Evolutionary conservation across 2,329 filamentous ascomycete genomes (phyloP).

Genomic region (Pseudocercospora macadamiae): DNA sequence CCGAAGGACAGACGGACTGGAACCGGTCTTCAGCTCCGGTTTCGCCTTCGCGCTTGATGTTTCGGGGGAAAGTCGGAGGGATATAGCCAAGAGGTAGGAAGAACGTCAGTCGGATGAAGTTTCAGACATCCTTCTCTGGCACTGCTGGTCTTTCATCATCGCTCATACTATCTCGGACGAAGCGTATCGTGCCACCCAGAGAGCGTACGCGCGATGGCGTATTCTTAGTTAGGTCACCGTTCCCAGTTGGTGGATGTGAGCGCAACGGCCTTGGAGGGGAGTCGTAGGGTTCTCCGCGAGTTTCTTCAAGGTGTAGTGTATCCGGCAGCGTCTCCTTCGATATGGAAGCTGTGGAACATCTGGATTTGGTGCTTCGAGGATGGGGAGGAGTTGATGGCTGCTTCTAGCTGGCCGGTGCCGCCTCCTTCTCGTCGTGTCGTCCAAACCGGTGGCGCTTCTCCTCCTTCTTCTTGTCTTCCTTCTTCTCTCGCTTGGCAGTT

Average conservation of each 20-base stretch:
- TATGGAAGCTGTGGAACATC: neutral
- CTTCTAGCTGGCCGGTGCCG: slow-evolving; percentile 14
- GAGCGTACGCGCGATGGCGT: neutral
- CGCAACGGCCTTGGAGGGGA: neutral
- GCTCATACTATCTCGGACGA: neutral
- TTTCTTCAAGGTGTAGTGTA: neutral
- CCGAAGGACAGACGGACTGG: neutral
- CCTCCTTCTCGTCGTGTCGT: slow-evolving; percentile 21
- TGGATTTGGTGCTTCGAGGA: neutral
- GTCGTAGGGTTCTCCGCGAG: neutral
- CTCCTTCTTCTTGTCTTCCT: slow-evolving; percentile 73
- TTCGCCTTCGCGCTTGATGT: neutral
- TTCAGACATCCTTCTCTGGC: slow-evolving; percentile 3
- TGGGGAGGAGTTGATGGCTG: neutral
- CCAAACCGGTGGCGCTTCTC: slow-evolving; percentile 23
- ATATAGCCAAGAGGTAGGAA: no score
- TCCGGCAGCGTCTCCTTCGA: neutral
- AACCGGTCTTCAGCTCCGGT: neutral
- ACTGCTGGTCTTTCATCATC: neutral
- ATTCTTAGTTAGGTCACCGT: neutral
- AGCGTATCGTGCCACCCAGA: neutral
- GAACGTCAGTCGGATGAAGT: neutral
- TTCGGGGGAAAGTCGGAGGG: neutral
- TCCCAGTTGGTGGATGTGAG: slow-evolving; percentile 1
- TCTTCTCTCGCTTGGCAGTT: slow-evolving; percentile 86